A percentile compares a stretch with the other conserved stretches of the same genome.
Conservation (phyloP, 1,139 yeast genomes). For the Sugiyamaella novakii region DNA sequence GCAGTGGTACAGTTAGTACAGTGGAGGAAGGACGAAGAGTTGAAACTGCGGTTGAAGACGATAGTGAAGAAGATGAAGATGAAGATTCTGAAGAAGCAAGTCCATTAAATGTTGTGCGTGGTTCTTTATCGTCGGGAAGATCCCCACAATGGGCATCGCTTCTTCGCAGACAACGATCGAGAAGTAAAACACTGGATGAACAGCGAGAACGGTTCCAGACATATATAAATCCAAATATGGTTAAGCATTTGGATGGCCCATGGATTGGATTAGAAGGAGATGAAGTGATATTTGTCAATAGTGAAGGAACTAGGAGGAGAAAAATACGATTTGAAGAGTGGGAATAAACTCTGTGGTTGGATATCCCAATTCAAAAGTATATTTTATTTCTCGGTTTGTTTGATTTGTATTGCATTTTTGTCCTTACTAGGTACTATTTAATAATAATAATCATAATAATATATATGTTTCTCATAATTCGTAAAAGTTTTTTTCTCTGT, state of each 20-base stretch:
- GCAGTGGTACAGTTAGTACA: slow-evolving; percentile 25
- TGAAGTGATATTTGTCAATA: slow-evolving; percentile 60
- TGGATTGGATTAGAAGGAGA: slow-evolving; percentile 70
- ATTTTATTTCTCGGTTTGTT: neutral
- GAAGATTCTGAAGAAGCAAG: slow-evolving; percentile 12
- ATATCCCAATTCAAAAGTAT: neutral
- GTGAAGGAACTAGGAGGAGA: slow-evolving; percentile 57
- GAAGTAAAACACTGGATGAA: slow-evolving; percentile 60
- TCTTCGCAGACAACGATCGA: slow-evolving; percentile 31
- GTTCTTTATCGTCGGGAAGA: slow-evolving; percentile 1
- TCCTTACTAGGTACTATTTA: too few relatives aligned
- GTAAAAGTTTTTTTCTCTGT: too few relatives aligned
- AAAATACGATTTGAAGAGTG: slow-evolving; percentile 53
- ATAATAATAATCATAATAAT: neutral
- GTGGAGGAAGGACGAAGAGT: neutral
- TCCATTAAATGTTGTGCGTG: slow-evolving; percentile 5
- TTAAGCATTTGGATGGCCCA: slow-evolving; percentile 76
- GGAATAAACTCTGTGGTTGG: slow-evolving; percentile 39
- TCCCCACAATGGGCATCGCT: slow-evolving; percentile 18
- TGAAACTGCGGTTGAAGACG: slow-evolving; percentile 3
- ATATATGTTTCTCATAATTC: too few relatives aligned
- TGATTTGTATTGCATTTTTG: neutral
- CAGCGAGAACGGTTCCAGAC: slow-evolving; percentile 65
- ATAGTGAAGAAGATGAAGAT: slow-evolving; percentile 1
- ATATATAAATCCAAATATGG: slow-evolving; percentile 75